Base-by-base conservation (phyloP, 768 basidiomycete species). In the Boletus sp. region DNA sequence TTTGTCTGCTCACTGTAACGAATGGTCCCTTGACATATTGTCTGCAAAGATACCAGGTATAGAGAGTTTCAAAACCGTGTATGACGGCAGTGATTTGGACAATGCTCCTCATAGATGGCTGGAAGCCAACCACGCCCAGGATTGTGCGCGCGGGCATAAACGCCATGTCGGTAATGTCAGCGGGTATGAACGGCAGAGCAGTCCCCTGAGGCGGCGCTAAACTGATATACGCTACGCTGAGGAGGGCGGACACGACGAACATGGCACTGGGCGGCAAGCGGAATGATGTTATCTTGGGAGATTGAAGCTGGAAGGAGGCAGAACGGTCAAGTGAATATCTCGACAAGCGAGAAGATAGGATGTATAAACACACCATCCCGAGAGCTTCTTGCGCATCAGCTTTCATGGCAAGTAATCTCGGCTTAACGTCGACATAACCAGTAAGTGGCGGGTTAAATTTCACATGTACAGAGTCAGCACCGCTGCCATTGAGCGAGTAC, bases 381-480 rank as follows among this genome's bases (percentile, higher is more conserved):
- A 93, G 79, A 1, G 83, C 80, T 66, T 89, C 89, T 65, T 92
- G 88, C 0, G 91, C 88, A 28, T 89, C 77, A 0, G 84, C 84
- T 66, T 90, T 92, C 91, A 92, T 93, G 54, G 83, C 77, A 20
- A 92, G 72, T 24, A 93, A 69, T 9, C 91, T 83, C 3, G 89
- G 89, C 65, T 91, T 92, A 28, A 93, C 90, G 36, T 91, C 90
- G 1, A 90, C 87, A 64, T 92, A 92, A 0, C 86, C 84, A 4
- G 74, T 63, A 32, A 94, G 75, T 2, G 87, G 89, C 0, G 92
- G 92, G 20, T 89, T 82, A 47, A 94, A 84, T 5, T 74, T 70
- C 18, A 93, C 78, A 4, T 66, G 70, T 1, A 86, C 81, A 9
- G 76, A 76, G 33, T 67, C 63, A 60, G 81, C 77, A 9, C 72